Base-by-base conservation (phyloP, 2,329 filamentous ascomycete species). In the Calonectria honghensis region DNA sequence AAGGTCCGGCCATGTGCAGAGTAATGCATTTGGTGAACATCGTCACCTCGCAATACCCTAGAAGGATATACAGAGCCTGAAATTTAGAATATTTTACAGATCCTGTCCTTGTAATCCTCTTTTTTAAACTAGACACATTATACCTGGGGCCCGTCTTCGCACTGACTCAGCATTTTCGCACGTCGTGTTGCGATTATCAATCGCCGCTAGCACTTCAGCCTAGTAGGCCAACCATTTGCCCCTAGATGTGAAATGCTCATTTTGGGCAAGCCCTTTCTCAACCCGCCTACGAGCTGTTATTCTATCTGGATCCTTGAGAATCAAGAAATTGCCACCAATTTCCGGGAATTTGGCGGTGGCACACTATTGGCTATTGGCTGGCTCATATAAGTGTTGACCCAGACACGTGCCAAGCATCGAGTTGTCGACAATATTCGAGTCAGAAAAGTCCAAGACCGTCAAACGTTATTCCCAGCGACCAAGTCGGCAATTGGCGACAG, bases 1-100 rank as follows among this genome's bases (percentile, higher is more conserved):
- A 70, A 76, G 41, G 51, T 79, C 14, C 51, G 65, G 2, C 16
- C 20, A n/a, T 71, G 57, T 24, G 48, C 13, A 45, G 16, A 51
- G 20, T 52, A 1, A 3, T 7, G 27, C 4, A 14, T 10, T 9
- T 16, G 27, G 29, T 32, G 31, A 11, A 5, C n/a, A 7, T 59
- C 20, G 52, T 11, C n/a, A 10, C 1, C 31, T 4, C 37, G 37
- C 3, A 0, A 3, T 39, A 14, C 37, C 3, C 14, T 45, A 45
- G 4, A n/a, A 2, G 41, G 7, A 4, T 4, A 10, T 9, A n/a
- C n/a, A 6, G 7, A 10, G 16, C 3, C 18, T n/a, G n/a, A 48
- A 48, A n/a, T 48, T 7, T 11, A 11, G 20, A 11, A 48, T n/a
- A 20, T n/a, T n/a, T 4, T 48, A 9, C 18, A 1, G n/a, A 48